Percentiles rank a stretch among this genome's conserved stretches.
Evolutionary conservation across 805 yeast species (phyloP).

Genomic region (Starmerella asiatica): DNA sequence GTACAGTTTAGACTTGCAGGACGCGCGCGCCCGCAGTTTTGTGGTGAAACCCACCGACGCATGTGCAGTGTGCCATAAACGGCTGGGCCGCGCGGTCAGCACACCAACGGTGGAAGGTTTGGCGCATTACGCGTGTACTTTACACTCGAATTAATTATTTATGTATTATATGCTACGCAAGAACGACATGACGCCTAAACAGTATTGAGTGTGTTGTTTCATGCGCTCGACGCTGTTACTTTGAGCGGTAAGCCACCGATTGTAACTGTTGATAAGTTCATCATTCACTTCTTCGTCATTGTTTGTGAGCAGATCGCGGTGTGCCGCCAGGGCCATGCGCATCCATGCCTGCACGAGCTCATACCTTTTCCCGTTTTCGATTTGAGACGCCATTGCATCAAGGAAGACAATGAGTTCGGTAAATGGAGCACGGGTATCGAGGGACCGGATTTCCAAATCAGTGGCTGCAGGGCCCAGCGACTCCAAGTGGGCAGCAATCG

Average conservation of each 20-base stretch:
- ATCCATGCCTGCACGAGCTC: slow-evolving; percentile 76
- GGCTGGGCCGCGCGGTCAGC: slow-evolving; percentile 17
- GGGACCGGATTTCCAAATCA: slow-evolving; percentile 77
- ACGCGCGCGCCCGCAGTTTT: not conserved
- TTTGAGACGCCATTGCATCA: slow-evolving; percentile 50
- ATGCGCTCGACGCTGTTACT: slow-evolving; percentile 34
- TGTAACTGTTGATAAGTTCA: slow-evolving; percentile 34
- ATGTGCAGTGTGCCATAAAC: slow-evolving; percentile 17
- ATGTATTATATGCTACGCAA: slow-evolving; percentile 23
- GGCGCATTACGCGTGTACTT: slow-evolving; percentile 16
- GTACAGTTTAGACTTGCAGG: slow-evolving; percentile 7
- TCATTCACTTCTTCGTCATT: not conserved
- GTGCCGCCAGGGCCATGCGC: slow-evolving; percentile 57
- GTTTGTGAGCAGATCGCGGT: slow-evolving; percentile 58
- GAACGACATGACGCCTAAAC: slow-evolving; percentile 64
- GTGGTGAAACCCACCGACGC: slow-evolving; percentile 8
- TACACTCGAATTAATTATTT: slow-evolving; percentile 7
- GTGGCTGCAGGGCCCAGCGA: slow-evolving; percentile 59
- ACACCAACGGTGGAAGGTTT: slow-evolving; percentile 3
- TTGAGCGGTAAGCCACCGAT: slow-evolving; percentile 37
- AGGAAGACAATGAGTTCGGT: slow-evolving; percentile 54
- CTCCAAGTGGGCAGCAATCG: slow-evolving; percentile 44
- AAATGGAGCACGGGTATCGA: slow-evolving; percentile 49
- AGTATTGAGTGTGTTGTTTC: slow-evolving; percentile 60
- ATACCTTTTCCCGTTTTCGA: slow-evolving; percentile 42